phyloP scores from a whole-genome alignment of 139 green algal genomes.

The Chloropicon primus region DNA sequence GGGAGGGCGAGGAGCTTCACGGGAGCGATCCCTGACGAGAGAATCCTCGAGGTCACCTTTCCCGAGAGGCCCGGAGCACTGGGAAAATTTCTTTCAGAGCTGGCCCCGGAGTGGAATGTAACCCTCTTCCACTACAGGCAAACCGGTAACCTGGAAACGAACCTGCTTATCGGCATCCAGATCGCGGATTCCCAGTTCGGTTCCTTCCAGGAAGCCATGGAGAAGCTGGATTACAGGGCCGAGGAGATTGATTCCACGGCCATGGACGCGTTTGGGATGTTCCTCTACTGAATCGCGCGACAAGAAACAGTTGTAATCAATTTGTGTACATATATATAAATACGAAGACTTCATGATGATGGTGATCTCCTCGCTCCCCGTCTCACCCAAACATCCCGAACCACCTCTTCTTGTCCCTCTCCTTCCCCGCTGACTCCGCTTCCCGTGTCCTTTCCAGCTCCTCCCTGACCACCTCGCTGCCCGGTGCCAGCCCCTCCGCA shows the following conservation, averaged over 20 bases:
- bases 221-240: constrained; percentile 2
- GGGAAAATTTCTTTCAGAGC: constrained; percentile 51
- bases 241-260: constrained; percentile 39
- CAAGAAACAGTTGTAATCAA: too few species aligned
- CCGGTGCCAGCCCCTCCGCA: neutral
- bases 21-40: constrained; percentile 51
- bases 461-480: neutral
- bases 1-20: constrained; percentile 52
- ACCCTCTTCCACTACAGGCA: constrained; percentile 95
- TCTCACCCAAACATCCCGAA: neutral
- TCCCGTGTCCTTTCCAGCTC: neutral
- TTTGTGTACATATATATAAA: too few species aligned
- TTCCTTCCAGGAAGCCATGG: constrained; percentile 18
- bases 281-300: constrained; percentile 41
- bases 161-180: constrained; percentile 68
- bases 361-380: too few species aligned
- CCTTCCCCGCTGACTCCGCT: neutral
- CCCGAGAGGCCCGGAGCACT: constrained; percentile 81
- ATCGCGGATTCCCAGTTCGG: constrained; percentile 32
- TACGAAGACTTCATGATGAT: too few species aligned
- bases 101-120: constrained; percentile 75
- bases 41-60: constrained; percentile 67
- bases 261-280: constrained; percentile 58
- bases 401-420: neutral
- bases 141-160: constrained; percentile 54